Percentiles rank a stretch among this genome's conserved stretches.
phyloP scores from a whole-genome alignment of 2,329 filamentous ascomycete species.

The Ustulina deusta region DNA sequence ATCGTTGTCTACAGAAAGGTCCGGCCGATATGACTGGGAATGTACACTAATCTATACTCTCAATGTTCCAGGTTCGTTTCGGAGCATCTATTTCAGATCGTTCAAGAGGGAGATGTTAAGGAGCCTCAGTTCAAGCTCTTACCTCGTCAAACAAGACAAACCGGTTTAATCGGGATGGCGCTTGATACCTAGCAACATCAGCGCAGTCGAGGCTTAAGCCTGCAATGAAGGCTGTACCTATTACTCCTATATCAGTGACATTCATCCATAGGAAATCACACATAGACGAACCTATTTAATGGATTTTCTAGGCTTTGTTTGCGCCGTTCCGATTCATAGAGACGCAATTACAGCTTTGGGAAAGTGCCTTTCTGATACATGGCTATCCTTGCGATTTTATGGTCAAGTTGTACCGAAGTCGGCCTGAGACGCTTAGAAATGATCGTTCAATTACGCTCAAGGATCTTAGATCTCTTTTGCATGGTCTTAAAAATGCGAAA shows the following conservation, averaged over 20 bases:
- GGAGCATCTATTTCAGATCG: neutral
- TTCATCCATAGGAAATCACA: no score
- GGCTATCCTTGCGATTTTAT: neutral
- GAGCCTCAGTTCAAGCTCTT: neutral
- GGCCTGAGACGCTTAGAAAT: neutral
- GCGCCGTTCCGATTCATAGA: no score
- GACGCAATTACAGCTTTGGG: no score
- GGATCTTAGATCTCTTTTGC: conserved; percentile 2
- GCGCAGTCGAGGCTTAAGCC: neutral
- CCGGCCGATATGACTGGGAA: no score
- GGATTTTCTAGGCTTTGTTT: no score
- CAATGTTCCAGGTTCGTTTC: neutral
- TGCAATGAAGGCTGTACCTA: neutral
- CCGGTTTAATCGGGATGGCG: no score
- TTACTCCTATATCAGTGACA: no score
- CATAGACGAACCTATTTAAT: no score
- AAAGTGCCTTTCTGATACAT: no score
- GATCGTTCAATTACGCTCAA: neutral
- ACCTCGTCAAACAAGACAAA: no score
- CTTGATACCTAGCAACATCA: no score
- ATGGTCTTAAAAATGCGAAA: conserved; percentile 6
- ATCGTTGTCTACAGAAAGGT: no score
- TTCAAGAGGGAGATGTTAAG: neutral
- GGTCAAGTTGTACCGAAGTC: neutral
- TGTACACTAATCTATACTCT: neutral